phyloP scores from a whole-genome alignment of 163 green algal species.

The Chlorella variabilis region DNA sequence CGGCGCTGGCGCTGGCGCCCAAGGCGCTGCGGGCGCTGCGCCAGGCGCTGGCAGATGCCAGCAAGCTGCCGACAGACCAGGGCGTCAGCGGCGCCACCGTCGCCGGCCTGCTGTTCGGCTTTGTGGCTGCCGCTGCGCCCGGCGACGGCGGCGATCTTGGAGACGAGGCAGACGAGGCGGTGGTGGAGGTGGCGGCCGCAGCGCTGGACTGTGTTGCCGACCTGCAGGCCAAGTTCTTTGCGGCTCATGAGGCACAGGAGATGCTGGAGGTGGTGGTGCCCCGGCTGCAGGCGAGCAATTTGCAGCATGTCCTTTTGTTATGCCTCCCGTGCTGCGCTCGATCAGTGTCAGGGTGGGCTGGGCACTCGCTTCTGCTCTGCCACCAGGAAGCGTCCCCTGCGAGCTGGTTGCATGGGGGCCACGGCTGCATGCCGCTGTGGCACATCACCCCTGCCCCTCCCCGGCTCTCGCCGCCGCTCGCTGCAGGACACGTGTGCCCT shows the following conservation, averaged over 20 bases:
- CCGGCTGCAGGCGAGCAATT: conserved; percentile 6
- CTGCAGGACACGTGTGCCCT: neutral
- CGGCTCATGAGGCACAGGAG: neutral
- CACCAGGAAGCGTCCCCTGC: too few relatives aligned
- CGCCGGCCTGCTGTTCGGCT: conserved; percentile 8
- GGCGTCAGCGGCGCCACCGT: conserved; percentile 20
- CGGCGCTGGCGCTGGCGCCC: neutral
- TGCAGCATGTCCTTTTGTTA: neutral
- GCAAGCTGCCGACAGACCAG: neutral
- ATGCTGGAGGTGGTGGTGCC: conserved; percentile 34
- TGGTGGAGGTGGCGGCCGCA: neutral
- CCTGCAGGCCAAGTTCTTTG: conserved; percentile 16
- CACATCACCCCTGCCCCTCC: too few relatives aligned
- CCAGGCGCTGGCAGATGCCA: conserved; percentile 9
- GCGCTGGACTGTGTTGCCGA: conserved; percentile 30
- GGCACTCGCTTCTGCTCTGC: too few relatives aligned
- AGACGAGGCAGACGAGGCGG: neutral
- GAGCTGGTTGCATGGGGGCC: too few relatives aligned
- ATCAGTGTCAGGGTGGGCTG: too few relatives aligned
- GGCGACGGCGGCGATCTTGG: neutral
- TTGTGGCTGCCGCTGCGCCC: neutral
- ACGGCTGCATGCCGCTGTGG: too few relatives aligned
- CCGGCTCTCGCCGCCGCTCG: too few relatives aligned
- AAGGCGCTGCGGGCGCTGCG: conserved; percentile 21
- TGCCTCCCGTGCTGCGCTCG: neutral